Conservation (phyloP, 2,329 filamentous ascomycete genomes). For the Aspergillus quadricinctus region DNA sequence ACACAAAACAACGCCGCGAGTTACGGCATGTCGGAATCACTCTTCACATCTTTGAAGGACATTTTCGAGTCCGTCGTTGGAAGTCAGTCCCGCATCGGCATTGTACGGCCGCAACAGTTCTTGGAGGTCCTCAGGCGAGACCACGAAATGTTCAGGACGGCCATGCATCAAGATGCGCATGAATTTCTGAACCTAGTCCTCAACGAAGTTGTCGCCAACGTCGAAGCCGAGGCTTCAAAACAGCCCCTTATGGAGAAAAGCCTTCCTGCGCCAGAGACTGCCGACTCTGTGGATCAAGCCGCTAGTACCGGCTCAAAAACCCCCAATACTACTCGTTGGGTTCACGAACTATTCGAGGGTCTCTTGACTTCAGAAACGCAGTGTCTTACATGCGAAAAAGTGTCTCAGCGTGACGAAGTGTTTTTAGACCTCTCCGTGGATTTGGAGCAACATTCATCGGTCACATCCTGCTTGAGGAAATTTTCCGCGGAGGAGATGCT, state of each 20-base stretch:
- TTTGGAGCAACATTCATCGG: constrained; percentile 88
- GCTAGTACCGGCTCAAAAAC: constrained; percentile 50
- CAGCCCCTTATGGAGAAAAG: constrained; percentile 30
- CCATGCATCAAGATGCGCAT: constrained; percentile 97
- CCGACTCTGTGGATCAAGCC: constrained; percentile 47
- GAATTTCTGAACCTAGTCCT: constrained; percentile 92
- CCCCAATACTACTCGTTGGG: constrained; percentile 75
- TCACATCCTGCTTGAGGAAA: constrained; percentile 89
- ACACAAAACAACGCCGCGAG: constrained; percentile 74
- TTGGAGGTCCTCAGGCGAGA: constrained; percentile 89
- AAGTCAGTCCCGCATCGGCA: constrained; percentile 75
- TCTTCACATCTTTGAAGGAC: constrained; percentile 92
- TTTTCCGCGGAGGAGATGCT: constrained; percentile 99
- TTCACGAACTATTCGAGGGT: constrained; percentile 95
- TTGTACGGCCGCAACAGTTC: constrained; percentile 88
- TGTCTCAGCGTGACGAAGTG: constrained; percentile 90
- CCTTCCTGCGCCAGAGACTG: constrained; percentile 51
- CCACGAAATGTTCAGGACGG: constrained; percentile 94
- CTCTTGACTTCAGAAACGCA: constrained; percentile 92
- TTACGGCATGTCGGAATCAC: constrained; percentile 91
- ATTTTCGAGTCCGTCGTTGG: constrained; percentile 89
- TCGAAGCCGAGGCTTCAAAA: constrained; percentile 70
- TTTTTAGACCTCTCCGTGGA: constrained; percentile 96
- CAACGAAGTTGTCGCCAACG: constrained; percentile 93
- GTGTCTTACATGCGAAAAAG: constrained; percentile 92